A percentile compares a stretch with the other conserved stretches of the same genome.
phyloP scores from a whole-genome alignment of 2,329 filamentous ascomycete species.

The Chaetomium sp. region DNA sequence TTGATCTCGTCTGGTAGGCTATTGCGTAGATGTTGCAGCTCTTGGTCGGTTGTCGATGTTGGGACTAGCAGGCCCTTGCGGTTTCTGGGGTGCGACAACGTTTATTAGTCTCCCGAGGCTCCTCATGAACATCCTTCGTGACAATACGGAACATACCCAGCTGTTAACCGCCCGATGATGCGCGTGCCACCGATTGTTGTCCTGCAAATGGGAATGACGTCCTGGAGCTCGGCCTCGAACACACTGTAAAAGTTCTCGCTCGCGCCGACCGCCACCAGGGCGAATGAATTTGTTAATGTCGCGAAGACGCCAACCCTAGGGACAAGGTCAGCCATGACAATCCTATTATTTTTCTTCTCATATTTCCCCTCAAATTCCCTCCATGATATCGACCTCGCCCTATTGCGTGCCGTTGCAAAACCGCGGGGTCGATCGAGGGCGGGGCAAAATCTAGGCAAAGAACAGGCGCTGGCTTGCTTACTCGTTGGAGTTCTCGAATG shows the following conservation, averaged over 20 bases:
- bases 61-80: conserved; percentile 94
- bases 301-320: conserved; percentile 89
- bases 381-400: no score
- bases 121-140: conserved; percentile 8
- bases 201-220: conserved; percentile 94
- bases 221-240: conserved; percentile 95
- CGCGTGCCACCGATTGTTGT: conserved; percentile 94
- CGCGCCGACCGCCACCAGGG: conserved; percentile 85
- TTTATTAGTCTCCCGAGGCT: not conserved
- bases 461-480: conserved; percentile 38
- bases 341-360: conserved; percentile 6
- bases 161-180: conserved; percentile 91
- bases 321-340: conserved; percentile 10
- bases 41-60: conserved; percentile 93
- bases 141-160: conserved; percentile 54
- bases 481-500: conserved; percentile 91
- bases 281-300: conserved; percentile 95
- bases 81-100: conserved; percentile 53
- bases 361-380: no score
- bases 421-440: conserved; percentile 15
- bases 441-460: conserved; percentile 14
- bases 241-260: conserved; percentile 99
- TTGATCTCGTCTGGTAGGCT: conserved; percentile 85
- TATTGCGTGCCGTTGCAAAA: conserved; percentile 2
- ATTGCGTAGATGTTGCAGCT: conserved; percentile 94